Percentiles rank a stretch among this genome's conserved stretches.
phyloP scores from a whole-genome alignment of 768 basidiomycete genomes.

The Mycena floridula region DNA sequence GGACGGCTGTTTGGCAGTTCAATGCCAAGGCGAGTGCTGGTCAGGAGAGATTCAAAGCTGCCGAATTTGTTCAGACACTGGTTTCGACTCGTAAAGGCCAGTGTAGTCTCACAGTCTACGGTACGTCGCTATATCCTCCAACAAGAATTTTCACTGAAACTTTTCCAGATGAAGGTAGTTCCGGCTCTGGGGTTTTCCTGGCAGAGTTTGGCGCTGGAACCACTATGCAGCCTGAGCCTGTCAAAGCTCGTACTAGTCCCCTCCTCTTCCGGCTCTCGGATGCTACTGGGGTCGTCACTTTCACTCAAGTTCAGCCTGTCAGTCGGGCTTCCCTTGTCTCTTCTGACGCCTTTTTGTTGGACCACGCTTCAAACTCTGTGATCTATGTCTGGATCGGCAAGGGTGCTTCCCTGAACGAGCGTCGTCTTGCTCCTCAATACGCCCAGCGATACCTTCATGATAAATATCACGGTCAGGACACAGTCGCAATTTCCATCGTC shows the following conservation, averaged over 20 bases:
- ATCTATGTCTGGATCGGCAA: constrained; percentile 59
- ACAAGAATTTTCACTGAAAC: not conserved
- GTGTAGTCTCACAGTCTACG: constrained; percentile 42
- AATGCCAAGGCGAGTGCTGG: constrained; percentile 51
- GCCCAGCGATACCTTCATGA: constrained; percentile 51
- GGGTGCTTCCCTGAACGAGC: constrained; percentile 38
- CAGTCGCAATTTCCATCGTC: constrained; percentile 36
- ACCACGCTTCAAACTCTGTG: constrained; percentile 30
- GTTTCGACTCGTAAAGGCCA: constrained; percentile 33
- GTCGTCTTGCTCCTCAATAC: constrained; percentile 47
- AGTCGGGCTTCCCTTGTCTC: constrained; percentile 33
- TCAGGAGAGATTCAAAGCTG: constrained; percentile 55
- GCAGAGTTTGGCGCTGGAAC: constrained; percentile 34
- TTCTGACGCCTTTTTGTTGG: constrained; percentile 47
- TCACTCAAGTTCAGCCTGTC: constrained; percentile 26
- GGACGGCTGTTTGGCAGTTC: constrained; percentile 43
- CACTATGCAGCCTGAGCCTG: constrained; percentile 9
- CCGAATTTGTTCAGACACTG: constrained; percentile 48
- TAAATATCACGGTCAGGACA: constrained; percentile 27
- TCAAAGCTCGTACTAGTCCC: constrained; percentile 6
- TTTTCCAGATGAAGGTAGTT: constrained; percentile 43
- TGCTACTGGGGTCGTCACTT: constrained; percentile 30
- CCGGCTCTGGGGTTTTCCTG: constrained; percentile 42
- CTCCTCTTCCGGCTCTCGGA: constrained; percentile 40
- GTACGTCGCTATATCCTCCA: constrained; percentile 21